phyloP scores from a whole-genome alignment of 179 eudicot genomes.

The Sideroxylon spinosum region DNA sequence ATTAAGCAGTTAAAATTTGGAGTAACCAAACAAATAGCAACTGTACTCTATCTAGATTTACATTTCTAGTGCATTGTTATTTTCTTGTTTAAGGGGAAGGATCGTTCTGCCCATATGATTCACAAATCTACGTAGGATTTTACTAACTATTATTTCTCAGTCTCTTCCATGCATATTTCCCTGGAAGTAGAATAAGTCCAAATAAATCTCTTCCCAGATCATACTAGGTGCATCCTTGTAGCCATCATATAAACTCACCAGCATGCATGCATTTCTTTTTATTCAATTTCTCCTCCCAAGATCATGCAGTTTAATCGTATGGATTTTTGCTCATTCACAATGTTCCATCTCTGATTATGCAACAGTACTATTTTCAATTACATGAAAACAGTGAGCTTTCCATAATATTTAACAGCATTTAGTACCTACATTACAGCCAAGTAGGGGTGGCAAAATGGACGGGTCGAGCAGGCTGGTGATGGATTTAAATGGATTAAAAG shows the following conservation, averaged over 20 bases:
- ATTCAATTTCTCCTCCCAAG: background rate
- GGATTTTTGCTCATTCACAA: background rate
- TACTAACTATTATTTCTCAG: constrained; percentile 80
- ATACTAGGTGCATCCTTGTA: background rate
- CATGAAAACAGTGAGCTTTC: background rate
- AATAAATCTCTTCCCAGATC: background rate
- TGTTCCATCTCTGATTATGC: background rate
- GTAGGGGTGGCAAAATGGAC: no score
- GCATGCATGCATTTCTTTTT: background rate
- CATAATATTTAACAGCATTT: background rate
- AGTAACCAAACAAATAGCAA: no score
- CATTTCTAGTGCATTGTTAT: no score
- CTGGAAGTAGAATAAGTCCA: constrained; percentile 29
- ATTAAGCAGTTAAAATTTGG: no score
- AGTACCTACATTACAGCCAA: background rate
- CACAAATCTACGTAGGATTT: background rate
- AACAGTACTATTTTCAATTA: background rate
- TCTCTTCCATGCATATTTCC: constrained; percentile 92
- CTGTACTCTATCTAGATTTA: no score
- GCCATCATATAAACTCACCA: background rate
- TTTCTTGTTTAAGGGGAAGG: no score
- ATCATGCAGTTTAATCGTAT: background rate
- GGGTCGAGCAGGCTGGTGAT: no score
- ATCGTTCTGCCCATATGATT: no score
- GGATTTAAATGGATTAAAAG: no score